phyloP scores from a whole-genome alignment of 2,329 filamentous ascomycete species.

The Penicillium expansum region DNA sequence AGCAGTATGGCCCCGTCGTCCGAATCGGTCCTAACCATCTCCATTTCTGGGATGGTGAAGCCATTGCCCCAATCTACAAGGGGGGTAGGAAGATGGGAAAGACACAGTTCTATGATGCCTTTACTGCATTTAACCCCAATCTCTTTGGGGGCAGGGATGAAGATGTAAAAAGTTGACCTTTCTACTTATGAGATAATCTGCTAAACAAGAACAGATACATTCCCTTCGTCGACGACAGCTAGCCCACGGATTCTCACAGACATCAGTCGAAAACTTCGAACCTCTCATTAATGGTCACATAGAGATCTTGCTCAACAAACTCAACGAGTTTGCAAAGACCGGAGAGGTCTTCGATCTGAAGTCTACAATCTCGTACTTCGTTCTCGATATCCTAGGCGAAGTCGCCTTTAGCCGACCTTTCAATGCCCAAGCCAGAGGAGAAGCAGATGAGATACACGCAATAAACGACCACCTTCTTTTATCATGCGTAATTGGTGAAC shows the following conservation, averaged over 20 bases:
- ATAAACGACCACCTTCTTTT: slow-evolving; percentile 9
- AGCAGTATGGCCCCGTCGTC: not conserved
- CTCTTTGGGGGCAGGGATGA: slow-evolving; percentile 6
- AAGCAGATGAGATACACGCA: slow-evolving; percentile 3
- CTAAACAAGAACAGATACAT: slow-evolving; percentile 1
- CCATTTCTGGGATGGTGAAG: slow-evolving; percentile 14
- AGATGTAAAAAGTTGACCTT: not conserved
- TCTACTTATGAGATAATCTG: too few species aligned
- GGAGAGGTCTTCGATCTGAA: slow-evolving; percentile 2
- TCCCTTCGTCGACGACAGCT: slow-evolving; percentile 7
- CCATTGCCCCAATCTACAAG: slow-evolving; percentile 14
- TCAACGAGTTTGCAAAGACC: not conserved
- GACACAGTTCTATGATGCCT: slow-evolving; percentile 12
- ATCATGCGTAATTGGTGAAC: slow-evolving; percentile 3
- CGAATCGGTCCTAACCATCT: slow-evolving; percentile 14
- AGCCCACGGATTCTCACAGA: slow-evolving; percentile 8
- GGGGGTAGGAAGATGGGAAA: slow-evolving; percentile 12
- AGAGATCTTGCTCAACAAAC: not conserved
- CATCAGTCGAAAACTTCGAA: slow-evolving; percentile 6
- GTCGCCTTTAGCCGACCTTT: slow-evolving; percentile 5
- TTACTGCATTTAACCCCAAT: slow-evolving; percentile 13
- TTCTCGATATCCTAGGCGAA: slow-evolving; percentile 6
- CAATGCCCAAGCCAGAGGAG: not conserved
- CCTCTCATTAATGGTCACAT: slow-evolving; percentile 5
- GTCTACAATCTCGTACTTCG: not conserved